These are phyloP conservation scores for Leccinum uliginosum DNA, from an alignment of 768 basidiomycete species.

Conservation along the genomic window DNA sequence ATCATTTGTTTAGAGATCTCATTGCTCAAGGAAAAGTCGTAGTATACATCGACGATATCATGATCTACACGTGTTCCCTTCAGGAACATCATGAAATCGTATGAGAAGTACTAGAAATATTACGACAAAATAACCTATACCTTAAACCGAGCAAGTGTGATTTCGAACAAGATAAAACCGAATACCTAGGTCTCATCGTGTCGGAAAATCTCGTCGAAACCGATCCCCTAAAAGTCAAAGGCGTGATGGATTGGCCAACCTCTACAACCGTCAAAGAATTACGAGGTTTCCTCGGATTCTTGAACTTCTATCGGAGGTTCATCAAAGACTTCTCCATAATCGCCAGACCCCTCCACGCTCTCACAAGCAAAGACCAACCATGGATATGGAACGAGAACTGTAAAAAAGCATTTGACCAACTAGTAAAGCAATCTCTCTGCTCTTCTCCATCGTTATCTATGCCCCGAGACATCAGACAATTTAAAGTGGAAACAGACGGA, in stretches of 20 bases:
- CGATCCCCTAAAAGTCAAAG: background rate
- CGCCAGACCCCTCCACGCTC: background rate
- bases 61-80: no score
- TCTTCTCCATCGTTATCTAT: no score
- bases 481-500: background rate
- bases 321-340: background rate
- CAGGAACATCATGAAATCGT: no score
- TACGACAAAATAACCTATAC: no score
- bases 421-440: no score
- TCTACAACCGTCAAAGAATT: background rate
- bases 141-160: no score
- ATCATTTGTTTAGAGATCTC: background rate
- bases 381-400: no score
- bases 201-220: background rate
- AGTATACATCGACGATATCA: no score
- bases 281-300: background rate
- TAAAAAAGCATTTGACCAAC: no score
- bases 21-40: no score
- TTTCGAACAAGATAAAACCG: no score
- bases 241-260: background rate
- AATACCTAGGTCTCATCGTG: background rate
- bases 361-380: background rate
- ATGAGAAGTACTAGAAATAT: no score
- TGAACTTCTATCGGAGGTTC: background rate
- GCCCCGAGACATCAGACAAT: background rate